Evolutionary conservation across 1,139 yeast genomes (phyloP).

Genomic region (Scheffersomyces parashehatae): DNA sequence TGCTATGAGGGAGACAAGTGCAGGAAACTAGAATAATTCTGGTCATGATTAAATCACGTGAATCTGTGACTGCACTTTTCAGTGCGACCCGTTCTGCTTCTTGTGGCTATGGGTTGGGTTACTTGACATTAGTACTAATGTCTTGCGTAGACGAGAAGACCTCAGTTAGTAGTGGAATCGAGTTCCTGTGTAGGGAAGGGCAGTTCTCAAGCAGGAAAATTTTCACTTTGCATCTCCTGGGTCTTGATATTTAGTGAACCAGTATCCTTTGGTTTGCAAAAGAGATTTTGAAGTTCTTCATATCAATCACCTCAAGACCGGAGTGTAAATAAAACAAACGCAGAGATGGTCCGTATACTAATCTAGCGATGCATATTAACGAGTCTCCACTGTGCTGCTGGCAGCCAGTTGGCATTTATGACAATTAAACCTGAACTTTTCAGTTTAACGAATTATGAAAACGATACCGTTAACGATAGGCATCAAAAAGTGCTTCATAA

Average conservation of each 20-base stretch:
- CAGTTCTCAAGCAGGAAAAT: not conserved
- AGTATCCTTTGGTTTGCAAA: too few species aligned
- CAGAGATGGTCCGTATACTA: constrained; percentile 94
- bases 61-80: constrained; percentile 17
- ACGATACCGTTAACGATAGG: not conserved
- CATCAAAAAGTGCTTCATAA: not conserved
- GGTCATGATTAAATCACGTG: constrained; percentile 10
- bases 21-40: too few species aligned
- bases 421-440: not conserved
- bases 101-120: too few species aligned
- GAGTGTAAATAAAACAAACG: constrained; percentile 74
- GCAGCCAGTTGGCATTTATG: constrained; percentile 8
- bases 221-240: too few species aligned
- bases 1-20: too few species aligned
- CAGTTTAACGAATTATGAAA: not conserved
- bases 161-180: not conserved
- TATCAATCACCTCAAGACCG: constrained; percentile 59
- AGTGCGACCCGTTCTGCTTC: not conserved
- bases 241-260: too few species aligned
- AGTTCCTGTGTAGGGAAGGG: constrained; percentile 4
- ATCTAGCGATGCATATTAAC: not conserved
- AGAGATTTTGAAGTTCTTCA: too few species aligned
- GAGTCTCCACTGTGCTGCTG: not conserved
- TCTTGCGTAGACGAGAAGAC: too few species aligned
- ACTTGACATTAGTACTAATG: too few species aligned